These are phyloP conservation scores for Aspergillus quadrilineatus DNA, from an alignment of 2,329 filamentous ascomycete genomes.

Conservation along the genomic window DNA sequence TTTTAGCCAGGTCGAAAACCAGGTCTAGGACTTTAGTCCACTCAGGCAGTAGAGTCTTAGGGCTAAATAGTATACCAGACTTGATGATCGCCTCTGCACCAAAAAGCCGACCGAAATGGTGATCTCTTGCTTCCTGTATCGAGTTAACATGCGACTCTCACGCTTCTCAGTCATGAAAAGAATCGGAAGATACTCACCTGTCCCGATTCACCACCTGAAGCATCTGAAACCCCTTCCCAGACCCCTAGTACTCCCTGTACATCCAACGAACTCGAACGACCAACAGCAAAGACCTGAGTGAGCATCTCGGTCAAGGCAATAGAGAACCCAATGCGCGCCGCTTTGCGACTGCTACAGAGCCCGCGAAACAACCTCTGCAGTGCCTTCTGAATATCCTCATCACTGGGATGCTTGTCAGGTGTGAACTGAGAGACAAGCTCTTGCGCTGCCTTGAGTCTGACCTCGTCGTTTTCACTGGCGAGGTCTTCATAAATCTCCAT, in stretches of 20 bases:
- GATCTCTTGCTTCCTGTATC: conserved; percentile 77
- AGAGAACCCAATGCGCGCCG: conserved; percentile 83
- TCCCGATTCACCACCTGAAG: conserved; percentile 53
- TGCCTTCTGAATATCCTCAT: conserved; percentile 43
- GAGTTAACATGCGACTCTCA: conserved; percentile 34
- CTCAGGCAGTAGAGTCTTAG: conserved; percentile 52
- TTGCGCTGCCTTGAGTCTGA: conserved; percentile 47
- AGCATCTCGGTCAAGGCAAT: conserved; percentile 82
- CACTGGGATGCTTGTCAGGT: conserved; percentile 38
- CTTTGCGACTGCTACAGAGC: conserved; percentile 85
- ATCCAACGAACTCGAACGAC: conserved; percentile 29
- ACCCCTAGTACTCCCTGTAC: conserved; percentile 50
- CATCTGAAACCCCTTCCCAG: conserved; percentile 53
- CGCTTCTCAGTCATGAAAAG: not conserved
- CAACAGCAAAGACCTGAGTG: conserved; percentile 61
- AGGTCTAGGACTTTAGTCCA: conserved; percentile 66
- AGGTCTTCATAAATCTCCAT: conserved; percentile 52
- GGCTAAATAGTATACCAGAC: conserved; percentile 67
- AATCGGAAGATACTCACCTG: conserved; percentile 43
- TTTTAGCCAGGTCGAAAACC: conserved; percentile 70
- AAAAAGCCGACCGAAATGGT: conserved; percentile 81
- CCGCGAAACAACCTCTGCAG: conserved; percentile 74
- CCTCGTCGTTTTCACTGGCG: conserved; percentile 47
- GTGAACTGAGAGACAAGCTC: conserved; percentile 47
- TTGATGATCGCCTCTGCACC: conserved; percentile 83